Conservation (phyloP, 768 basidiomycete genomes). For the Mycena galericulata region DNA sequence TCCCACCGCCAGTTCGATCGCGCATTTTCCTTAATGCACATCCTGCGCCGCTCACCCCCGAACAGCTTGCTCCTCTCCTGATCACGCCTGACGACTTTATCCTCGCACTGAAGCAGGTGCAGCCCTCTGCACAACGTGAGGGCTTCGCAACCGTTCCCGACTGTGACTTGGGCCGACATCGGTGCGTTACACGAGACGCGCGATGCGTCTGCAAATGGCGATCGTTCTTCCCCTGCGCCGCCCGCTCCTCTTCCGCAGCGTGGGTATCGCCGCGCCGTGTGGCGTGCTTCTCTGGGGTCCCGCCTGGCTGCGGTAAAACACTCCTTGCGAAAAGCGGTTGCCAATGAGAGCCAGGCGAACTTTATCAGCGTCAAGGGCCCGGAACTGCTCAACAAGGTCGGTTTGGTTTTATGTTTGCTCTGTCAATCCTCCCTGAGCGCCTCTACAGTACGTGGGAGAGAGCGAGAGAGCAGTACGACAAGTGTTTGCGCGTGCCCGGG, state of each 20-base stretch:
- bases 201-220: constrained; percentile 96
- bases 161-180: constrained; percentile 93
- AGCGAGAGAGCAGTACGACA: constrained; percentile 95
- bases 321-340: constrained; percentile 97
- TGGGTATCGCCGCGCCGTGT: constrained; percentile 92
- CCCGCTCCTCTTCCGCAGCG: constrained; percentile 88
- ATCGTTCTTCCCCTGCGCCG: constrained; percentile 94
- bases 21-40: constrained; percentile 91
- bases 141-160: constrained; percentile 98
- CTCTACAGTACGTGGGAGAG: constrained; percentile 91
- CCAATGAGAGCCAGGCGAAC: constrained; percentile 94
- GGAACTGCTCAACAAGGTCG: constrained; percentile 94
- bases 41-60: constrained; percentile 79
- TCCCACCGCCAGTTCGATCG: constrained; percentile 74
- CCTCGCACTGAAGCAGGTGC: constrained; percentile 86
- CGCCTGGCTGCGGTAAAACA: constrained; percentile 98
- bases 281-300: constrained; percentile 99
- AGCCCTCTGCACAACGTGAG: constrained; percentile 97
- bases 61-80: constrained; percentile 84
- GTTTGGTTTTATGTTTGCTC: constrained; percentile 28
- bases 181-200: constrained; percentile 90
- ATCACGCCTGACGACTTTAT: constrained; percentile 87
- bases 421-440: not conserved
- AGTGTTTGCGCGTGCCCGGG: constrained; percentile 93
- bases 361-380: constrained; percentile 99